Evolutionary conservation across 306 rosid species (phyloP), one percentile per base, ranked within the genome.

Genomic region (Malus sieversii): DNA sequence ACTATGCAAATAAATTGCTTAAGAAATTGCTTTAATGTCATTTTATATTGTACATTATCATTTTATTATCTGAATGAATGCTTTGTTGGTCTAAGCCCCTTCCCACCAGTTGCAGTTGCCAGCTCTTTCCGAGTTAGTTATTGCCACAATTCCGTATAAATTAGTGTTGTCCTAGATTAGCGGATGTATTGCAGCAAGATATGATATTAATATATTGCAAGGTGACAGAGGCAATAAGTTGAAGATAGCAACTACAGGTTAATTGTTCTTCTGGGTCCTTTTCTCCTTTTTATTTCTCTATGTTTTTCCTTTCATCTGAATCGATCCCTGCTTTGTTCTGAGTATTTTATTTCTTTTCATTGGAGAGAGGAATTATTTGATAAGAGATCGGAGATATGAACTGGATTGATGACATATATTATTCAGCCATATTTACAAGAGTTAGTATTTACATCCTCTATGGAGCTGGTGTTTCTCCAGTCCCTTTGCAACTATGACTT

Each of bases 371-470:
- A 25, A 1, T 25, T 25, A 18, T 8, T 25, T 12, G 16, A 25
- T 12, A 25, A 25, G 32, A 60, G 1, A 12, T 25, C 19, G 8
- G 66, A 61, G 66, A 27, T 27, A 61, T 33, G 30, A 61, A 64
- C 61, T 63, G 69, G 77, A 79, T 79, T 52, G 65, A 74, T 62
- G 44, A 74, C 48, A 81, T 27, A 77, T 74, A 67, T 66, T 64
- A 77, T 35, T 80, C 53, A 68, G 44, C 55, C 60, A 61, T 64
- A 68, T 59, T 73, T 59, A 80, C 84, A 78, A 71, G 82, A 83
- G 32, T 75, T 70, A 71, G 66, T 82, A 78, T 84, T 18, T 80
- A 90, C 88, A 88, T 82, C 60, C 61, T 68, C 75, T 79, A 42
- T 82, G 65, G 83, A 66, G 46, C 70, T 55, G 67, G 82, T 78